These are phyloP conservation scores for Claviceps sp. DNA, from an alignment of 2,329 filamentous ascomycete genomes.

Conservation along the genomic window DNA sequence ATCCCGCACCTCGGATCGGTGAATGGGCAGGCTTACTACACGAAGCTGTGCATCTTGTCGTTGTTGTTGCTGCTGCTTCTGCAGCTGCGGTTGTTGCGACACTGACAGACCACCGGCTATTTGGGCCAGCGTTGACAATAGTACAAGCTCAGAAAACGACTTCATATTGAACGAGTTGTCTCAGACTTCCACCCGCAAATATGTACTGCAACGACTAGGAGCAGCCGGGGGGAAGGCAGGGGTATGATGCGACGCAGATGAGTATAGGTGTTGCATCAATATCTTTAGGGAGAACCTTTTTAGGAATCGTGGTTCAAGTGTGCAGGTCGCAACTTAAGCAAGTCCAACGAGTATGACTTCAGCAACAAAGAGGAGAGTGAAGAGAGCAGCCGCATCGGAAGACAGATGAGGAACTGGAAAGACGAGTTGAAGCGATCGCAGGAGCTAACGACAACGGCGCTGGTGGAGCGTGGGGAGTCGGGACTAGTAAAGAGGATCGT, in stretches of 20 bases:
- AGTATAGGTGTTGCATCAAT: no score
- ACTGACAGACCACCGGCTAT: slow-evolving; percentile 14
- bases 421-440: background rate
- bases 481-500: no score
- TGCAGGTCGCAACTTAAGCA: background rate
- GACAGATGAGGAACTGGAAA: no score
- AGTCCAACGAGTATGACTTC: background rate
- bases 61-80: slow-evolving; percentile 8
- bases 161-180: slow-evolving; percentile 22
- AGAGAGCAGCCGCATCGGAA: background rate
- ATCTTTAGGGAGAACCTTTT: no score
- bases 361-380: background rate
- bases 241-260: no score
- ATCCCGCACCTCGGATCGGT: slow-evolving; percentile 23
- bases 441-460: background rate
- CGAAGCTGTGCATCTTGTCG: slow-evolving; percentile 21
- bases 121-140: slow-evolving; percentile 1
- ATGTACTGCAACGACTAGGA: no score
- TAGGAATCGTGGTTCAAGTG: no score
- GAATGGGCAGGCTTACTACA: slow-evolving; percentile 32
- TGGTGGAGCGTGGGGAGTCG: background rate
- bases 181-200: background rate
- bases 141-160: slow-evolving; percentile 14
- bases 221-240: no score
- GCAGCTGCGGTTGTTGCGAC: background rate